These are phyloP conservation scores for Arabidopsis suecica DNA, from an alignment of 345 rosid genomes.

Conservation along the genomic window DNA sequence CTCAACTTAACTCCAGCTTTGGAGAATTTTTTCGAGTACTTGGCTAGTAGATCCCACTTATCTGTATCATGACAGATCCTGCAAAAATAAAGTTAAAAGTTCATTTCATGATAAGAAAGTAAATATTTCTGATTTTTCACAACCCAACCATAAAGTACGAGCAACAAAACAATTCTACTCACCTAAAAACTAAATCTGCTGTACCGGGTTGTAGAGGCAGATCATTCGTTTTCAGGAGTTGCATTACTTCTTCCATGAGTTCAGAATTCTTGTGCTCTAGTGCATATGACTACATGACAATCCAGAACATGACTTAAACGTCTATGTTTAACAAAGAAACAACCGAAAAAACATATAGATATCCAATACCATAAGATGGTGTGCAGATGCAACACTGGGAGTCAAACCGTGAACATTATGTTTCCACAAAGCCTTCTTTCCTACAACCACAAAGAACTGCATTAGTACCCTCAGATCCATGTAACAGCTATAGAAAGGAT, in stretches of 20 bases:
- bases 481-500: background rate
- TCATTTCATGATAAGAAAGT: constrained; percentile 15
- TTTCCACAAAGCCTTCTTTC: constrained; percentile 76
- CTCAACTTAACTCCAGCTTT: constrained; percentile 76
- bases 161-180: background rate
- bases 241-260: constrained; percentile 75
- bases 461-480: background rate
- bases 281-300: constrained; percentile 63
- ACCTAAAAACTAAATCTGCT: constrained; percentile 85
- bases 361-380: constrained; percentile 72
- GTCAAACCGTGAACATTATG: constrained; percentile 82
- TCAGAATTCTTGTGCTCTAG: constrained; percentile 57
- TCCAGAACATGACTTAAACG: constrained; percentile 8
- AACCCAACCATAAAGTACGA: background rate
- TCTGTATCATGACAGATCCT: constrained; percentile 71
- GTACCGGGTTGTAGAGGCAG: constrained; percentile 78
- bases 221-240: constrained; percentile 62
- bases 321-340: background rate
- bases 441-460: constrained; percentile 45
- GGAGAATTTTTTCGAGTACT: constrained; percentile 66
- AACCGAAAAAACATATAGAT: background rate
- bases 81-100: constrained; percentile 43
- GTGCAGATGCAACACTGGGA: constrained; percentile 76
- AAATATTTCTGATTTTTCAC: background rate
- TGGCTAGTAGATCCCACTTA: constrained; percentile 67